Base-by-base conservation (phyloP, 1,284 basidiomycete genomes). In the Puccinia polysora region DNA sequence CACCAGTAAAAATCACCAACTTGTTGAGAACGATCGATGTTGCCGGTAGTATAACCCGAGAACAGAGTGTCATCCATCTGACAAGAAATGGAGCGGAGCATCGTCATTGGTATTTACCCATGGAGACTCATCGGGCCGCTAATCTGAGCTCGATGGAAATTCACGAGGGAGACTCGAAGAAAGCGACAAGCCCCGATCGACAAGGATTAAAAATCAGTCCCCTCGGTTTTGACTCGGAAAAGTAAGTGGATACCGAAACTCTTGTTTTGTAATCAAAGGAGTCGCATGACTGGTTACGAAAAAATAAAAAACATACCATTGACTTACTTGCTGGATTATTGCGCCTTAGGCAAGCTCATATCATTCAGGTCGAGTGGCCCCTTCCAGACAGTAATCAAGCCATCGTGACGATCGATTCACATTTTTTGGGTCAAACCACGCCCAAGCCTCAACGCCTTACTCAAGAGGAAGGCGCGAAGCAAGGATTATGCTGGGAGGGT, bases 401-500 rank as follows among this genome's bases (percentile, higher is more conserved):
- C 12, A 50, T 49, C n/a, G 34, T 72, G n/a, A 64, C 60, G 14
- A 64, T 72, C 38, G 58, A 65, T 18, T 64, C 49, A 4, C 59
- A 65, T 30, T 65, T 63, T 55, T n/a, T 64, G 6, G 49, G 62
- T 23, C 25, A 64, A 14, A 72, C 70, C 4, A 18, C 34, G 6
- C 70, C 70, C 40, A 64, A 53, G 50, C 70, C 70, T 12, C 45
- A 45, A 23, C 40, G n/a, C 20, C 34, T 72, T 28, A 23, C 38
- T 20, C 70, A 72, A 58, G 12, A 53, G 6, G 62, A 65, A 25
- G 70, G 70, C 2, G 23, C 38, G 6, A 47, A 72, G 10, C 70
- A 72, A 45, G 70, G 60, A 8, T 40, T 72, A 32, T 62, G 53
- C 36, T 72, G 70, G 70, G 60, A 72, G 53, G 70, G 50, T 20